Evolutionary conservation across 1,284 basidiomycete species (phyloP), one percentile per base, ranked within the genome.

Genomic region (Austropuccinia psidii): DNA sequence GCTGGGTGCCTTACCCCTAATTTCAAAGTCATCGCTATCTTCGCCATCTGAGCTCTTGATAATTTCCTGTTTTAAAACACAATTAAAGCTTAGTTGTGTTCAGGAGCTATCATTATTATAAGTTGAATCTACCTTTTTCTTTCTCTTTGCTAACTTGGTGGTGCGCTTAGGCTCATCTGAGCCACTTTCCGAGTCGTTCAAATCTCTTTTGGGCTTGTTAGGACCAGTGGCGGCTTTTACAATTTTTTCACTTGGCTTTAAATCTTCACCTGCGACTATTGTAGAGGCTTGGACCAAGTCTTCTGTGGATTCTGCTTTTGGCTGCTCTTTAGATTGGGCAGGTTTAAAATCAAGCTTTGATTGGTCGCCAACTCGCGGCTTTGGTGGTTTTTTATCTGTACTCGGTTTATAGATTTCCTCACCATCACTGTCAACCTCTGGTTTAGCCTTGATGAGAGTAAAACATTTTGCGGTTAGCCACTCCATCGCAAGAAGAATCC

Each of bases 371-470:
- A 21, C n/a, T 58, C 31, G 33, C 21, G 33, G 47, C 6, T 39
- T 69, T n/a, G 52, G 19, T 37, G 66, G 27, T 35, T 69, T 69
- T 33, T 58, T 69, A 33, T 31, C 66, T 41, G 43, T 41, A 11
- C 29, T 55, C 33, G 66, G 66, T 35, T 69, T 69, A 37, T 69
- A 69, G 31, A 69, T 24, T 39, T 69, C 54, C 41, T 69, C 66
- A 39, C 66, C 66, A n/a, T 69, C 66, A 15, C 66, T 69, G 47
- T 69, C 66, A 19, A 69, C 27, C 58, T 69, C 66, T 29, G 27
- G 50, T 8, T 69, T 27, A 9, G 31, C 66, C 50, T 37, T n/a
- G n/a, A 15, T 21, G 5, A 31, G 19, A 49, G 24, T 1, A 64
- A 33, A 62, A 15, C 24, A 37, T 11, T 6, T 29, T 50, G 27